Conservation (phyloP, 306 rosid genomes). For the Bauhinia variegata region DNA sequence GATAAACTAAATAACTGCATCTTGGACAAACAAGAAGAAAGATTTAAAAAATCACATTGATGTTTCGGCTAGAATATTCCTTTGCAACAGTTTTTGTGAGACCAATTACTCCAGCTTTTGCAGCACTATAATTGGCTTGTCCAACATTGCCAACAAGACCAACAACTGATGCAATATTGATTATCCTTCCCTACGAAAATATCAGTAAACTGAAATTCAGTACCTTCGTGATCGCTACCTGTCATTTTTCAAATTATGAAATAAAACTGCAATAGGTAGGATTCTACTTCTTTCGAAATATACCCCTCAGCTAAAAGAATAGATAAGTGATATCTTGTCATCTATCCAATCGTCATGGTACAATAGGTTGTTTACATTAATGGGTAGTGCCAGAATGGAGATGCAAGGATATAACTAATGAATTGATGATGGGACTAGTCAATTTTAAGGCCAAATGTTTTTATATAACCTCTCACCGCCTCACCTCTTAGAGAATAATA, state of each 20-base stretch:
- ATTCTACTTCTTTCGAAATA: neutral
- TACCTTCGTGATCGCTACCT: neutral
- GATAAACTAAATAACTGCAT: conserved; percentile 18
- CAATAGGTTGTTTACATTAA: neutral
- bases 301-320: neutral
- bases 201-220: conserved; percentile 18
- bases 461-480: neutral
- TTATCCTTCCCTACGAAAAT: conserved; percentile 81
- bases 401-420: neutral
- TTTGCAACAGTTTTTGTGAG: conserved; percentile 85
- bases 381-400: neutral
- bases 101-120: conserved; percentile 99
- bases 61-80: conserved; percentile 89
- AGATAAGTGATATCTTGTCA: no score
- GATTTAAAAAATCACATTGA: conserved; percentile 56
- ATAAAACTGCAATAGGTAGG: neutral
- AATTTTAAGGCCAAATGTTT: conserved; percentile 6
- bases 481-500: no score
- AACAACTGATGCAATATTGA: conserved; percentile 93
- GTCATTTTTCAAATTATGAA: conserved; percentile 14
- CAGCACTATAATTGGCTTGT: conserved; percentile 98
- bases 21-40: conserved; percentile 11
- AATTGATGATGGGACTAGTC: conserved; percentile 4
- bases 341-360: no score
- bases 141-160: conserved; percentile 92